A percentile compares a stretch with the other conserved stretches of the same genome.
Evolutionary conservation across 768 basidiomycete species (phyloP).

Genomic region (Coprinopsis strossmayeri): DNA sequence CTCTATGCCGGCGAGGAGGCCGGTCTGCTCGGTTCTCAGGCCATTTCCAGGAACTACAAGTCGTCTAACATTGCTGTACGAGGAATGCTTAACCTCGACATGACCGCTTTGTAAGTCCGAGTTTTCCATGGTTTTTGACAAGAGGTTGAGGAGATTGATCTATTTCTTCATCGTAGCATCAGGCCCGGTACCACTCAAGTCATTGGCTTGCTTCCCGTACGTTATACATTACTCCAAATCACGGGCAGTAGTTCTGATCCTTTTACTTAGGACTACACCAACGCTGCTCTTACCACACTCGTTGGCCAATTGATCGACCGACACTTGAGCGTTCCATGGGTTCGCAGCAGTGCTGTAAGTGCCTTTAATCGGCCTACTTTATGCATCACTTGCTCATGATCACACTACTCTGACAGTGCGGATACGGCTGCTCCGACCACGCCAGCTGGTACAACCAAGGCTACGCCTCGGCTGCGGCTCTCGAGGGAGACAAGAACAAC

Average conservation of each 20-base stretch:
- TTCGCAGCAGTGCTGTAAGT: slow-evolving; percentile 22
- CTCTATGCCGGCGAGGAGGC: slow-evolving; percentile 39
- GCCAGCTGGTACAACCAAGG: slow-evolving; percentile 34
- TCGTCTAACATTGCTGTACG: slow-evolving; percentile 32
- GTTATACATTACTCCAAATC: background rate
- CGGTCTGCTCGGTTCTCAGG: slow-evolving; percentile 43
- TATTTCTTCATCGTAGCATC: slow-evolving; percentile 25
- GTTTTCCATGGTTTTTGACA: background rate
- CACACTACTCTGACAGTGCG: slow-evolving; percentile 18
- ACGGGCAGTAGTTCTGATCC: background rate
- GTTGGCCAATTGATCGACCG: slow-evolving; percentile 31
- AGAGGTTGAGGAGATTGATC: background rate
- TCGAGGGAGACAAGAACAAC: slow-evolving; percentile 21
- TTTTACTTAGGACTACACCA: slow-evolving; percentile 18
- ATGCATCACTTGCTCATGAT: slow-evolving; percentile 14
- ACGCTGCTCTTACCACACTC: slow-evolving; percentile 32
- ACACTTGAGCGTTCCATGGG: slow-evolving; percentile 36
- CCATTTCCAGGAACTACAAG: slow-evolving; percentile 43
- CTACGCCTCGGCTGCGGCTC: slow-evolving; percentile 34
- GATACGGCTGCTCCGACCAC: slow-evolving; percentile 25
- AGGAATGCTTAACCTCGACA: slow-evolving; percentile 39
- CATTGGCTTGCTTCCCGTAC: slow-evolving; percentile 28
- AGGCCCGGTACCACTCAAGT: slow-evolving; percentile 34
- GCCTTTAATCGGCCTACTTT: background rate
- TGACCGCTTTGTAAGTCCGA: slow-evolving; percentile 29